Percentiles rank a stretch among this genome's conserved stretches.
These are phyloP conservation scores for Saururus chinensis DNA, from an alignment of 164 flowering plant genomes.

Conservation along the genomic window DNA sequence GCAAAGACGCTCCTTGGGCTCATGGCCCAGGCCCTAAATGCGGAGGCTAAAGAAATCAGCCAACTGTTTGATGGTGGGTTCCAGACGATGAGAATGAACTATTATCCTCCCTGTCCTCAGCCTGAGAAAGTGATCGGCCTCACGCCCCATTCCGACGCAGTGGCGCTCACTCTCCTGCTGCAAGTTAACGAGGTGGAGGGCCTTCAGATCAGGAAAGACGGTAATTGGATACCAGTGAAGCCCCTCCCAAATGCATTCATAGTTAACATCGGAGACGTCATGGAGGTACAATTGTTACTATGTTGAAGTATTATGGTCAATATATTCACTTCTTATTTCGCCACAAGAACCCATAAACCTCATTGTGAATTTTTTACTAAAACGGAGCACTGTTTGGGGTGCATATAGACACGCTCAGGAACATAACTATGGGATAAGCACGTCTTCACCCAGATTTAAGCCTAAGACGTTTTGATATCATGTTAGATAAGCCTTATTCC, in stretches of 20 bases:
- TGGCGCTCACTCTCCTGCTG: constrained; percentile 27
- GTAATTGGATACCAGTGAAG: constrained; percentile 31
- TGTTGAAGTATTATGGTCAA: too few relatives aligned
- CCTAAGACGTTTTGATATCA: too few relatives aligned
- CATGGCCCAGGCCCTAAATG: constrained; percentile 23
- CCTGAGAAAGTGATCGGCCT: constrained; percentile 31
- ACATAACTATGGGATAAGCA: too few relatives aligned
- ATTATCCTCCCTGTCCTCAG: constrained; percentile 32
- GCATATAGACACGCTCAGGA: too few relatives aligned
- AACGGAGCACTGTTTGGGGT: too few relatives aligned
- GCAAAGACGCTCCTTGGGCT: constrained; percentile 9
- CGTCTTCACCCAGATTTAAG: too few relatives aligned
- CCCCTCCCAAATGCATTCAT: constrained; percentile 29
- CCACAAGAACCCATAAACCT: too few relatives aligned
- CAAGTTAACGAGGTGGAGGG: constrained; percentile 36
- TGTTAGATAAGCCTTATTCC: too few relatives aligned
- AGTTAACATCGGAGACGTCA: constrained; percentile 34
- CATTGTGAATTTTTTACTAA: too few relatives aligned
- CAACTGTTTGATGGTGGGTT: constrained; percentile 16
- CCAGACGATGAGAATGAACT: constrained; percentile 25
- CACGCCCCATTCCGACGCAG: constrained; percentile 38
- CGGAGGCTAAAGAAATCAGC: constrained; percentile 14
- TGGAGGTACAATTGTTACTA: constrained; percentile 41
- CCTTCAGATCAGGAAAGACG: constrained; percentile 33
- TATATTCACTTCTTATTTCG: too few relatives aligned